Evolutionary conservation across 805 yeast species (phyloP).

Genomic region (Candida boidinii): DNA sequence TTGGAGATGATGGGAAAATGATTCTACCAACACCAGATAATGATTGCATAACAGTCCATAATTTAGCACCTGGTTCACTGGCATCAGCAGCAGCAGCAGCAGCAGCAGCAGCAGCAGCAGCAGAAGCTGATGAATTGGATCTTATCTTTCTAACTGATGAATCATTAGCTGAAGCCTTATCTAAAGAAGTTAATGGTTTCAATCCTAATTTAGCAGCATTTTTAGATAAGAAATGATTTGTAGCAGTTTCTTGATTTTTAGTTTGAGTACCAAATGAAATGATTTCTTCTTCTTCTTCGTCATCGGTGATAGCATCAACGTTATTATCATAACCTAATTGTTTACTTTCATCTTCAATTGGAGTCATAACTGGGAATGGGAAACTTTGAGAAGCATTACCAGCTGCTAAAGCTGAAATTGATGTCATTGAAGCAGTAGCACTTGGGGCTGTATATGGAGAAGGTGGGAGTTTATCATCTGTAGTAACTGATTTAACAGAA

Average conservation of each 20-base stretch:
- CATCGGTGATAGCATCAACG: conserved; percentile 15
- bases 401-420: conserved; percentile 41
- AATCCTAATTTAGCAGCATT: conserved; percentile 16
- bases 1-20: conserved; percentile 53
- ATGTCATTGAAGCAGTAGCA: conserved; percentile 63
- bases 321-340: conserved; percentile 18
- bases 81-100: conserved; percentile 1
- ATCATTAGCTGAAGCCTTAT: conserved; percentile 5
- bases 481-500: conserved; percentile 19
- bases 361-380: conserved; percentile 42
- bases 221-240: conserved; percentile 29
- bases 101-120: conserved; percentile 45
- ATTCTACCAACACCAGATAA: conserved; percentile 80
- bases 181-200: conserved; percentile 30
- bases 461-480: conserved; percentile 24
- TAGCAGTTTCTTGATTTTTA: conserved; percentile 44
- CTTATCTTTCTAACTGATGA: conserved; percentile 1
- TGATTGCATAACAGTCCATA: conserved; percentile 83
- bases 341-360: conserved; percentile 26
- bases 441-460: conserved; percentile 77
- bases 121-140: conserved; percentile 55
- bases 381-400: conserved; percentile 23
- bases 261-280: conserved; percentile 56
- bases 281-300: conserved; percentile 37
- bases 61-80: conserved; percentile 42